Conservation (phyloP, 257 asterid species). For the Parsonsia alboflavescens region DNA sequence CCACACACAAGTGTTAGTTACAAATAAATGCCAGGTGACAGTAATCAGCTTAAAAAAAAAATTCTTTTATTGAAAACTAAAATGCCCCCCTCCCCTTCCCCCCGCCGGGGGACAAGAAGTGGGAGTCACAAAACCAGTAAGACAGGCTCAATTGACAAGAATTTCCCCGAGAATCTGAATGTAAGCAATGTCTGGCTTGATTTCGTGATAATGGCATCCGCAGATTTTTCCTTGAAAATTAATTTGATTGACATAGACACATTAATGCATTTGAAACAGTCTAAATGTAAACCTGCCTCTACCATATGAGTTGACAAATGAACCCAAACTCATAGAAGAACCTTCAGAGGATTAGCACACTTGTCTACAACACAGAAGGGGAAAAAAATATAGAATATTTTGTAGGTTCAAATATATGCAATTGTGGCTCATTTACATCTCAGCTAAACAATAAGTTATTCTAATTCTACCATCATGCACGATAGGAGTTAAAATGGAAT, state of each 20-base stretch:
- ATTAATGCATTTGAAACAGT: background rate
- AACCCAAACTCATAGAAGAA: background rate
- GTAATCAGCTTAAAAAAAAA: too few relatives aligned
- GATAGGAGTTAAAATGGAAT: background rate
- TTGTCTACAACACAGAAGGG: background rate
- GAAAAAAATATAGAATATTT: too few relatives aligned
- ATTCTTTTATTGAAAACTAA: too few relatives aligned
- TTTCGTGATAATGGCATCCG: background rate
- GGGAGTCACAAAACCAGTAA: too few relatives aligned
- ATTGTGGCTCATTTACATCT: background rate
- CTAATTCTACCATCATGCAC: background rate
- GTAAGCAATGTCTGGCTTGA: too few relatives aligned
- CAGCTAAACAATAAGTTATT: background rate
- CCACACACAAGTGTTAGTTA: background rate
- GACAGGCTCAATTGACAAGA: too few relatives aligned
- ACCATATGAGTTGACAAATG: background rate
- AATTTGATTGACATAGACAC: background rate
- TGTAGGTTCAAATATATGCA: background rate
- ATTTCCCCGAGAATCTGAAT: too few relatives aligned
- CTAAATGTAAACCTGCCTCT: background rate
- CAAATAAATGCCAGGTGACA: background rate
- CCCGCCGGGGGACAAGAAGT: too few relatives aligned
- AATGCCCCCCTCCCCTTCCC: too few relatives aligned
- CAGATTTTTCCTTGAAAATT: background rate
- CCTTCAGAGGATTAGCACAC: background rate